These are phyloP conservation scores for Murraya koenigii DNA, from an alignment of 345 rosid genomes.

Conservation along the genomic window DNA sequence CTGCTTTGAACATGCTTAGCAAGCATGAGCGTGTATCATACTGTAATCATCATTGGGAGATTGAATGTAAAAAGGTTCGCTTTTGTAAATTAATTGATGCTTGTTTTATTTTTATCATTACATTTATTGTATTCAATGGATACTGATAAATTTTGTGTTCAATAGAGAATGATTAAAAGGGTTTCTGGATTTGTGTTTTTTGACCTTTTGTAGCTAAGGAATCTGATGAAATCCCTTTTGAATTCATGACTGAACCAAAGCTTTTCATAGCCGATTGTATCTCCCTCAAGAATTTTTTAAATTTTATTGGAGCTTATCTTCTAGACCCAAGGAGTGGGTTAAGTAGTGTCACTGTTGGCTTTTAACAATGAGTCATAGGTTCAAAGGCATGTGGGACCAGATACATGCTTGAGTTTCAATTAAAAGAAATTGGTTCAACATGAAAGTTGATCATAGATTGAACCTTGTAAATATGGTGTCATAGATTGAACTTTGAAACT, in stretches of 20 bases:
- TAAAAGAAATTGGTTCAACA: background rate
- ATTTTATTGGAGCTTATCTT: background rate
- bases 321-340: background rate
- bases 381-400: background rate
- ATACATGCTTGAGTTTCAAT: background rate
- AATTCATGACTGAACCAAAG: background rate
- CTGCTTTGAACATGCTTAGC: slow-evolving; percentile 84
- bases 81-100: slow-evolving; percentile 14
- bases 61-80: slow-evolving; percentile 87
- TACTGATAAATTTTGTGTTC: background rate
- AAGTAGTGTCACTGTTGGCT: background rate
- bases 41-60: slow-evolving; percentile 97
- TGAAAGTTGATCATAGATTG: background rate
- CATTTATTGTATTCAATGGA: background rate
- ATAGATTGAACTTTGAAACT: background rate
- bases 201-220: background rate
- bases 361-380: background rate
- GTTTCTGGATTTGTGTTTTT: slow-evolving; percentile 3
- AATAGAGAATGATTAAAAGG: background rate
- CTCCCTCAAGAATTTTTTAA: background rate
- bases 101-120: background rate
- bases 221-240: background rate
- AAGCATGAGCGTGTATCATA: slow-evolving; percentile 98
- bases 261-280: background rate
- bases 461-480: slow-evolving; percentile 4